Evolutionary conservation across 140 eudicot genomes (phyloP).

Genomic region (Senecio squalidus): DNA sequence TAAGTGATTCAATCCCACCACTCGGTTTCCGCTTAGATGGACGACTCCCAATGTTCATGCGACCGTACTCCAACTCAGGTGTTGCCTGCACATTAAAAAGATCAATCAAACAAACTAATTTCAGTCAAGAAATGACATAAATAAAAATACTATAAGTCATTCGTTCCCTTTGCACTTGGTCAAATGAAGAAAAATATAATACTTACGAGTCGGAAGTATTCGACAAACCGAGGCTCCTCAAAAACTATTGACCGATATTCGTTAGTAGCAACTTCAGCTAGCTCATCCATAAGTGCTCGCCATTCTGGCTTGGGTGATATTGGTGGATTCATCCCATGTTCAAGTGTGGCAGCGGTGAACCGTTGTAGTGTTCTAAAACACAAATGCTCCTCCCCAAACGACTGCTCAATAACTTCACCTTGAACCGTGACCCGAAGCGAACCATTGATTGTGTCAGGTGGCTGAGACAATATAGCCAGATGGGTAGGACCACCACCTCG

Average conservation of each 20-base stretch:
- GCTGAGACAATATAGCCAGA: slow-evolving; percentile 84
- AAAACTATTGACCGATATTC: slow-evolving; percentile 80
- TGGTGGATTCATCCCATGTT: slow-evolving; percentile 93
- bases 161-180: too few relatives aligned
- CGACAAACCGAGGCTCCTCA: slow-evolving; percentile 73
- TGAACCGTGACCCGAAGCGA: slow-evolving; percentile 88
- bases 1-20: slow-evolving; percentile 85
- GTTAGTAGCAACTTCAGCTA: slow-evolving; percentile 66
- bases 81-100: slow-evolving; percentile 51
- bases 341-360: slow-evolving; percentile 80
- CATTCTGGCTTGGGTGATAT: slow-evolving; percentile 81
- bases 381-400: slow-evolving; percentile 82
- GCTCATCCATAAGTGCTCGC: slow-evolving; percentile 75
- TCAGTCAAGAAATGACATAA: too few relatives aligned
- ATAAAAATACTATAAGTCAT: too few relatives aligned
- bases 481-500: slow-evolving; percentile 94
- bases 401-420: slow-evolving; percentile 88
- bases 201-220: slow-evolving; percentile 76
- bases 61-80: slow-evolving; percentile 78
- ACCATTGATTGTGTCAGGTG: slow-evolving; percentile 72
- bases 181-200: too few relatives aligned
- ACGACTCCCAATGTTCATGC: slow-evolving; percentile 89
- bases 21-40: slow-evolving; percentile 83
- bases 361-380: slow-evolving; percentile 83
- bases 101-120: background rate